Evolutionary conservation across 2,329 filamentous ascomycete species (phyloP), one percentile per base, ranked within the genome.

Genomic region (Pseudocercospora eumusae): DNA sequence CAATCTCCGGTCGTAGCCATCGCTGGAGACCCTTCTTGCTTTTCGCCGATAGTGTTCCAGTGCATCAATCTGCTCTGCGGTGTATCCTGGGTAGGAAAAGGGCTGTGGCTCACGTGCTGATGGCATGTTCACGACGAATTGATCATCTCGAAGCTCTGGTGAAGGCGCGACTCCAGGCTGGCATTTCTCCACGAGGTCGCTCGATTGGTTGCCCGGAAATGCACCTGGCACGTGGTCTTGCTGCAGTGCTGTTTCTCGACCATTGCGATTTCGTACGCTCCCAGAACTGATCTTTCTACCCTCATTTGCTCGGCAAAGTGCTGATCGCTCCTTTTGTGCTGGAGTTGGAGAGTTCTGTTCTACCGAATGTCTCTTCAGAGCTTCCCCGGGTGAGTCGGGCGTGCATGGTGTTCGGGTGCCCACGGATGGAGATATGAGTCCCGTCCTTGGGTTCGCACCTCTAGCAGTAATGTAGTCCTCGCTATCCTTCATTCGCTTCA

Each of bases 391-490:
- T 47, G 68, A 66, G 27, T 67, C 66, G 18, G 71, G 71, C 8
- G 70, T 74, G 13, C 64, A 61, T 10, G 70, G 70, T 23, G 70
- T 70, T 18, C 65, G 63, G 2, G 63, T 68, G 6, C 67, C 65
- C 15, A 72, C 60, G 47, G 71, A 73, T 13, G 74, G 74, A 21
- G 71, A 74, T 45, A 75, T 71, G 4, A 73, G 58, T 6, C 74
- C 73, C 13, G 74, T 75, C 18, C 68, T 57, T 9, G 73, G 74
- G 47, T 75, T 75, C 3, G 74, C 72, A 20, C 65, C 71, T 56
- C 74, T 64, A 27, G 71, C 74, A 18, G 73, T 75, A 45, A 75
- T 62, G 60, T 75, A 75, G 63, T 75, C 74, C 59, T 74, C 74
- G 53, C 71, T 74, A 27, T 74, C 71, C 59, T 70, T 74, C 64